Base-by-base conservation (phyloP, 2,329 filamentous ascomycete species). In the Blastomyces gilchristii region DNA sequence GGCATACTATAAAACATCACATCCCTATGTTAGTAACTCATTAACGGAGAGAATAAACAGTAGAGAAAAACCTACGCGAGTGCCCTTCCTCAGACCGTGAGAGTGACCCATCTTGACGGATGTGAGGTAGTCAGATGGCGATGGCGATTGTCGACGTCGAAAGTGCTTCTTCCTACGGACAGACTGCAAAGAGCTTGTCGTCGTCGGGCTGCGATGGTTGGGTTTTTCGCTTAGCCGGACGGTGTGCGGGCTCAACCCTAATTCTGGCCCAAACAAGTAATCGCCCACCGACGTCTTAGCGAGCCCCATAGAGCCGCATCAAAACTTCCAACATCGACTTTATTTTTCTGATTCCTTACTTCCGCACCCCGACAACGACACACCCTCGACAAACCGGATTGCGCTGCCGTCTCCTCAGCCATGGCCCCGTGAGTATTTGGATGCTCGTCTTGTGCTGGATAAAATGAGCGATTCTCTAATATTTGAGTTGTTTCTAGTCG, bases 31-130 rank as follows among this genome's bases (percentile, higher is more conserved):
- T 39, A 56, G 53, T 39, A 34, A n/a, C 53, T 39, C 37, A 8
- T 16, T 1, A 43, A 43, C n/a, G 18, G 34, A 22, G 37, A 34
- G 37, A 65, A 70, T 9, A 18, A 53, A 16, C 14, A 28, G 43
- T 37, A 62, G 62, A 54, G 14, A 47, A 58, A 64, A 73, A 86
- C 86, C 72, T 86, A 89, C 86, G 81, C 89, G 88, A 81, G 89
- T 93, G 81, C 89, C 89, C 78, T 88, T 84, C 80, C 90, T 86
- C 77, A 92, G 86, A 91, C 89, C 89, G 82, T 87, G 86, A 75
- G 89, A 85, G 84, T 92, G 88, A 89, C 87, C 87, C 88, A 91
- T 91, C 79, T 83, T 85, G 84, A 80, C 82, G 78, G 75, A 80
- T 73, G 80, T 82, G 78, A 68, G 72, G 69, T 60, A 41, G 60